Base-by-base conservation (phyloP, 192 early-diverging fungal species). In the Glomus cerebriforme region DNA sequence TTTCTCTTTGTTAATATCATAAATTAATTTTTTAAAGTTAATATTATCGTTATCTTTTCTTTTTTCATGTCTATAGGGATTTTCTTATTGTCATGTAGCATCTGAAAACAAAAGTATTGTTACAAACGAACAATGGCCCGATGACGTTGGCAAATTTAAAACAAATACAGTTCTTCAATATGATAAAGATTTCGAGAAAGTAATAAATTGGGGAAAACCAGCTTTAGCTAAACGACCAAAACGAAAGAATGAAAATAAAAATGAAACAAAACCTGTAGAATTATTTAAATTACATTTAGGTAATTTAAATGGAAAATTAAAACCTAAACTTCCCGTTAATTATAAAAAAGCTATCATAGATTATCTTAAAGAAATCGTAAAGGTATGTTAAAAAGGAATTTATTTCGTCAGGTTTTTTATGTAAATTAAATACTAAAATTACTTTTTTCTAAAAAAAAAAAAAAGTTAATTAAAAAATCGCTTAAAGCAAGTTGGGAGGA, bases 201-300 rank as follows among this genome's bases (percentile, higher is more conserved):
- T 72, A 8, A 6, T 34, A 24, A 17, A 19, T 22, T 75, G 73
- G 73, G 73, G 73, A 35, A 60, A 26, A 34, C 19, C 26, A 17
- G 73, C 73, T 62, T 75, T 75, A 26, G 58, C 59, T 34, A 47
- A 37, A 8, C 31, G 59, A 31, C 73, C 29, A 31, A 35, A 17
- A 17, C 54, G 59, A 62, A 75, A 35, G 37, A 7, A 37, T 60
- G 34, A 24, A 35, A 6, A 22, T 8, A n/a, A 26, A 34, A 32
- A 2, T 47, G 19, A 19, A 27, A 27, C 59, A 47, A 62, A n/a
- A 45, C 59, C 35, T 22, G 27, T 77, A 0, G 75, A 77, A 49
- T 34, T 64, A 10, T 77, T 77, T 39, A 77, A 77, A 65, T 65
- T 77, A 9, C 39, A 65, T 65, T 47, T 77, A 31, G 75, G 62